Conservation (phyloP, 768 basidiomycete genomes). For the Leucosporidium scottii region DNA sequence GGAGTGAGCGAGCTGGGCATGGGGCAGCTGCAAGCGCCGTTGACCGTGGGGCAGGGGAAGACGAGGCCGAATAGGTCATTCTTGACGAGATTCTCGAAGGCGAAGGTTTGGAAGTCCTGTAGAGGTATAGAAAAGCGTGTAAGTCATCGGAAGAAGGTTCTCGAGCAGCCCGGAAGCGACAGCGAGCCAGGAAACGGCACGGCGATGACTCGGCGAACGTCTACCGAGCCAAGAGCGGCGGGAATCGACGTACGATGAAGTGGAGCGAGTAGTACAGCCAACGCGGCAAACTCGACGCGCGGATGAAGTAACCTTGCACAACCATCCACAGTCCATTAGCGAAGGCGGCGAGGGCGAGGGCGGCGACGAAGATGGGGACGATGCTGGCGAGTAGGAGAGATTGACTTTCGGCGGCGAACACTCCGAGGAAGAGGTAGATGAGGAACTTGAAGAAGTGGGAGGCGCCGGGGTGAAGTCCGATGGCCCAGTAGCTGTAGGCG, state of each 20-base stretch:
- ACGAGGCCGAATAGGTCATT: slow-evolving; percentile 51
- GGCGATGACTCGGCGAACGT: neutral
- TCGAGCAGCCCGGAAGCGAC: slow-evolving; percentile 5
- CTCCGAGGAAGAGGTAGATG: slow-evolving; percentile 51
- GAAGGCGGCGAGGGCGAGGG: slow-evolving; percentile 54
- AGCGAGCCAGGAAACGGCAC: neutral
- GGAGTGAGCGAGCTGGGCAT: slow-evolving; percentile 50
- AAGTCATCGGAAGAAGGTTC: too few relatives aligned
- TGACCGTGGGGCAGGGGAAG: slow-evolving; percentile 46
- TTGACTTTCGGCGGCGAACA: slow-evolving; percentile 46
- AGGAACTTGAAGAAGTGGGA: slow-evolving; percentile 54
- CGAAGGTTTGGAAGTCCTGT: slow-evolving; percentile 29
- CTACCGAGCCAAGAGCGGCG: slow-evolving; percentile 40
- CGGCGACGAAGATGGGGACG: slow-evolving; percentile 56
- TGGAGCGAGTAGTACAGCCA: slow-evolving; percentile 57
- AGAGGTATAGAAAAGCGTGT: too few relatives aligned
- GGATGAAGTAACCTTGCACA: slow-evolving; percentile 45
- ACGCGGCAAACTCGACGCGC: slow-evolving; percentile 51
- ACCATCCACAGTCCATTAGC: slow-evolving; percentile 52
- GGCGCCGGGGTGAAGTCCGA: slow-evolving; percentile 51
- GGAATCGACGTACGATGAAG: slow-evolving; percentile 50
- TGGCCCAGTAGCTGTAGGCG: slow-evolving; percentile 37
- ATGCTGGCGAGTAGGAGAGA: slow-evolving; percentile 49
- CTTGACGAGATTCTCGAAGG: slow-evolving; percentile 40
- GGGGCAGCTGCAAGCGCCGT: slow-evolving; percentile 49